Base-by-base conservation (phyloP, 306 rosid species). In the Cicer cuneatum region DNA sequence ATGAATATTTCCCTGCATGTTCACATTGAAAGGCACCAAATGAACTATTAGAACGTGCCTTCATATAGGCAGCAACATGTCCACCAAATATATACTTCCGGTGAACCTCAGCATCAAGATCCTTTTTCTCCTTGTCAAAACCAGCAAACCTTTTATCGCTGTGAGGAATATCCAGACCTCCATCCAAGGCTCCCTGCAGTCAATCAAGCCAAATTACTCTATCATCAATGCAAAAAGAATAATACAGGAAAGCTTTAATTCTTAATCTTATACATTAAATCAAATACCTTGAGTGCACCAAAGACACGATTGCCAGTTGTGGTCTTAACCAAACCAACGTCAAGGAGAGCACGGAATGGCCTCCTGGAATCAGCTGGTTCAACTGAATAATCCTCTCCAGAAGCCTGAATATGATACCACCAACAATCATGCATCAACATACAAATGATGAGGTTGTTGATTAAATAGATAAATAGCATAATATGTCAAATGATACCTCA, bases 301-400 rank as follows among this genome's bases (percentile, higher is more conserved):
- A 92, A 92, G 7, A 92, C 88, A 45, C 97, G 89, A 9, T 92
- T 89, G 15, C 97, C 97, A 4, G 97, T 92, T 13, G 97, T 92
- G 1, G 97, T 92, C 80, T 41, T 86, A 12, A 92, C 1, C 53
- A 92, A 83, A 63, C 97, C 97, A 72, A 88, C 97, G 75, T 92
- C 97, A 12, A 92, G 96, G 16, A 92, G 93, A 10, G 97, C 97
- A 7, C 97, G 93, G 90, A 92, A 92, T 7, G 97, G 97, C 82
- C 97, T 88, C 82, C 97, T 82, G 71, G 74, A 85, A 0, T 92
- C 97, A 41, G 96, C 88, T 46, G 97, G 96, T 67, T 92, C 97
- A 10, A 92, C 96, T 2, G 97, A 92, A 80, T 13, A 92, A 61
- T 92, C 97, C 72, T 92, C 97, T 5, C 97, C 97, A 24, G 90